Percentiles rank a stretch among this genome's conserved stretches.
Evolutionary conservation across 2,329 filamentous ascomycete genomes (phyloP).

Genomic region (Ceratocystis diversiconidia): DNA sequence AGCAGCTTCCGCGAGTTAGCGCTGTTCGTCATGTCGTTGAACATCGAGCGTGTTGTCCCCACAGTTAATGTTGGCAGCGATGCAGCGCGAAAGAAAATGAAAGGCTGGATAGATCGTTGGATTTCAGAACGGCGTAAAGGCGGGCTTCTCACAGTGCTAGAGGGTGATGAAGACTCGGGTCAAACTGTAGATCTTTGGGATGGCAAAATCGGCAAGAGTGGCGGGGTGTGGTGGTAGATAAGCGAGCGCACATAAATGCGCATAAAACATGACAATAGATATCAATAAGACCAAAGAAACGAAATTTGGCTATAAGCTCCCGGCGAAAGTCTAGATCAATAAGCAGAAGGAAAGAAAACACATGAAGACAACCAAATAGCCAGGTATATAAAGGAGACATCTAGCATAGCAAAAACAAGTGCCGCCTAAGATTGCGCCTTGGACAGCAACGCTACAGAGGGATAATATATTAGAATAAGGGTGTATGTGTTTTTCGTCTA

Average conservation of each 20-base stretch:
- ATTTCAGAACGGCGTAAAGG: constrained; percentile 41
- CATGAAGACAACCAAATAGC: constrained; percentile 5
- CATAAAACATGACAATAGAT: neutral
- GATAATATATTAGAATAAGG: constrained; percentile 7
- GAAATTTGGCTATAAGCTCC: neutral
- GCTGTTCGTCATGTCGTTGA: constrained; percentile 76
- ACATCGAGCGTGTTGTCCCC: constrained; percentile 80
- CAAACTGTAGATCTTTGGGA: constrained; percentile 26
- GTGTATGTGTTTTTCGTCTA: constrained; percentile 1
- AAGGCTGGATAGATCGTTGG: constrained; percentile 51
- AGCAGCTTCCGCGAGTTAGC: constrained; percentile 88
- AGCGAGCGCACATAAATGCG: constrained; percentile 13
- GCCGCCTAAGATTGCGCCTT: neutral
- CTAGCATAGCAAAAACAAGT: constrained; percentile 6
- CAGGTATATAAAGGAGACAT: constrained; percentile 1
- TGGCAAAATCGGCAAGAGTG: constrained; percentile 28
- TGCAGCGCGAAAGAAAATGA: constrained; percentile 43
- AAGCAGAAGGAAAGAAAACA: constrained; percentile 3
- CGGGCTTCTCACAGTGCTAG: constrained; percentile 35
- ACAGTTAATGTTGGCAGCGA: constrained; percentile 72
- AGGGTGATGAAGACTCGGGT: constrained; percentile 27
- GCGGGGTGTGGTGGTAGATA: constrained; percentile 29
- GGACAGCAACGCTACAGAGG: constrained; percentile 8
- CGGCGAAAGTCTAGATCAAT: neutral
- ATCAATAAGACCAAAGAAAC: neutral